Evolutionary conservation across 1,139 yeast species (phyloP), one percentile per base, ranked within the genome.

Genomic region (Saccharomyces hybrid): DNA sequence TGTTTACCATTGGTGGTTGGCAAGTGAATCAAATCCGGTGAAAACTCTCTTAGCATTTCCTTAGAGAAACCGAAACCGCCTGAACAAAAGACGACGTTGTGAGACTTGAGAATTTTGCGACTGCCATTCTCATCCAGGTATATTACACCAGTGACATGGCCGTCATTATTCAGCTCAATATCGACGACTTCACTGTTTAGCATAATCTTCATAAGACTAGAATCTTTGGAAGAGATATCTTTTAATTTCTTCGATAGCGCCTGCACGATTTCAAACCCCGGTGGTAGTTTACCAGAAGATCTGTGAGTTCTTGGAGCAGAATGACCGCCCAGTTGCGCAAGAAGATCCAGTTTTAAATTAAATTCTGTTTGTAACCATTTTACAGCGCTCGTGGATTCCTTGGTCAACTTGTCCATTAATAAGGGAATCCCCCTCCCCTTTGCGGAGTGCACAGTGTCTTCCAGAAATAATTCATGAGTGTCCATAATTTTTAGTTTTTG

Each of bases 241-340:
- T 83, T 82, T 50, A 84, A 70, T 27, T 75, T 75, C 56, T 82
- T 82, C 57, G 82, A 75, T 54, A 86, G 70, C 28, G 80, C 78
- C 58, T 83, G 81, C 6, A 90, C 81, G 56, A 87, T 84, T 46
- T 88, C 89, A 81, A 82, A 84, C 0, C 95, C 95, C 1, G 93
- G 91, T 74, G 65, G 88, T 74, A 71, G 78, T 78, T 80, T 82
- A 7, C 88, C 88, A 8, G 69, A 63, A 0, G 75, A 72, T 60
- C 93, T 76, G 65, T 86, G 93, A 1, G 95, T 86, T 63, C 95
- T 75, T 38, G 87, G 84, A 53, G 76, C 82, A 1, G 86, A 82
- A 66, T 83, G 93, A 1, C 95, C 91, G 27, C 93, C 91, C 49
- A 84, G 72, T 59, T 87, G 77, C 23, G 86, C 80, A 9, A 87